These are phyloP conservation scores for Penicillium sclerotiorum DNA, from an alignment of 2,329 filamentous ascomycete species.

Conservation along the genomic window DNA sequence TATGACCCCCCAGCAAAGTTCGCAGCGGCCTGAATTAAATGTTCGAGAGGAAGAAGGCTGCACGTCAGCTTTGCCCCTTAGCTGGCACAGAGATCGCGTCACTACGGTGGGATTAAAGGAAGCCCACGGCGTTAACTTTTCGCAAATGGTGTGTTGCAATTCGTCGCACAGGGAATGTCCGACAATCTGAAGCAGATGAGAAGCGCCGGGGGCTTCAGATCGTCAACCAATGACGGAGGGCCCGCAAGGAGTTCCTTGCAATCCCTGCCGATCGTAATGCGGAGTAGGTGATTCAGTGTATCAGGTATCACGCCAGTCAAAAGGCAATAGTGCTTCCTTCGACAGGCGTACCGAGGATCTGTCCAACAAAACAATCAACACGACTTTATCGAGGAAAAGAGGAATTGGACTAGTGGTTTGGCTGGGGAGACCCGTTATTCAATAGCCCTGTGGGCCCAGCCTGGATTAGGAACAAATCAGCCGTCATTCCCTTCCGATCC, in stretches of 20 bases:
- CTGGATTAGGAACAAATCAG: conserved; percentile 16
- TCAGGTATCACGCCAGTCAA: too few species aligned
- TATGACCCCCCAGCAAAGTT: conserved; percentile 9
- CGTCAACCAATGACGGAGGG: conserved; percentile 20
- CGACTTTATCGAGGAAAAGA: conserved; percentile 2
- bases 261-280: conserved; percentile 21
- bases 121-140: conserved; percentile 12
- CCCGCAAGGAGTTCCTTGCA: conserved; percentile 20
- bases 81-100: conserved; percentile 17
- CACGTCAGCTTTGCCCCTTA: conserved; percentile 15
- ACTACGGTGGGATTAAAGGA: conserved; percentile 12
- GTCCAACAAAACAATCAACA: too few species aligned
- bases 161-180: conserved; percentile 19
- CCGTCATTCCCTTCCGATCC: conserved; percentile 11
- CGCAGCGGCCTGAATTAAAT: neutral
- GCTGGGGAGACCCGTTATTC: conserved; percentile 9
- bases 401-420: conserved; percentile 6
- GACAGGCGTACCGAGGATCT: too few species aligned
- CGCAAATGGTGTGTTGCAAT: conserved; percentile 17
- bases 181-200: conserved; percentile 26
- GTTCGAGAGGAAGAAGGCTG: neutral
- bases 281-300: conserved; percentile 3
- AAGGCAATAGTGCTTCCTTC: too few species aligned
- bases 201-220: conserved; percentile 33
- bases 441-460: conserved; percentile 17